Evolutionary conservation across 345 rosid species (phyloP), one percentile per base, ranked within the genome.

Genomic region (Salix brachista): DNA sequence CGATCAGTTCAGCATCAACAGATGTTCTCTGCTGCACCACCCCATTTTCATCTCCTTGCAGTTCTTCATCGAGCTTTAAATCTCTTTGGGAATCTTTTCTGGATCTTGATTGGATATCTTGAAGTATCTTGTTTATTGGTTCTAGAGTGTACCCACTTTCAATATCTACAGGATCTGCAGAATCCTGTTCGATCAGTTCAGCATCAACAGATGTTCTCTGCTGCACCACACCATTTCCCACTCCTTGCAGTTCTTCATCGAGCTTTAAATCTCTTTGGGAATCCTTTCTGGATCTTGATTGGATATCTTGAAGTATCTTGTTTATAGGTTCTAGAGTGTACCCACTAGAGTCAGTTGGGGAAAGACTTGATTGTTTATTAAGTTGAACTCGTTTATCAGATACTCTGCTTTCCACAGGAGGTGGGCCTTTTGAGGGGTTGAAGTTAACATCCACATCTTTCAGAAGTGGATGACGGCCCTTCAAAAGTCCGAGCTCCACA

Each of bases 391-490:
- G 70, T 77, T 84, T 84, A 79, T 80, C 81, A 73, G 88, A 75
- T 80, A 77, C 75, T 80, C 77, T 82, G 70, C 82, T 78, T 78
- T 91, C 91, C 67, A 80, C 74, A 80, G 83, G 80, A 77, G 85
- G 75, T 71, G 89, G 82, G 76, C 93, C 92, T 78, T 87, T 82
- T 32, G 88, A 75, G 77, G 94, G 96, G 78, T 87, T 90, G 81
- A 93, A 86, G 76, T 88, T 81, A 75, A 93, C 83, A 81, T 95
- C 99, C 67, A 93, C 84, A 82, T 95, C 98, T 80, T 88, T 85
- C 81, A 95, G 71, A 79, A 95, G 94, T 65, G 99, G 99, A 87
- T 95, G 99, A 48, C 94, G 97, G 70, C 99, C 99, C 88, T 95
- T 95, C 71, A 95, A 81, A 85, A 95, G 94, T 80, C 92, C 99